phyloP scores from a whole-genome alignment of 192 early-diverging fungal species.

The Coemansia sp. region DNA sequence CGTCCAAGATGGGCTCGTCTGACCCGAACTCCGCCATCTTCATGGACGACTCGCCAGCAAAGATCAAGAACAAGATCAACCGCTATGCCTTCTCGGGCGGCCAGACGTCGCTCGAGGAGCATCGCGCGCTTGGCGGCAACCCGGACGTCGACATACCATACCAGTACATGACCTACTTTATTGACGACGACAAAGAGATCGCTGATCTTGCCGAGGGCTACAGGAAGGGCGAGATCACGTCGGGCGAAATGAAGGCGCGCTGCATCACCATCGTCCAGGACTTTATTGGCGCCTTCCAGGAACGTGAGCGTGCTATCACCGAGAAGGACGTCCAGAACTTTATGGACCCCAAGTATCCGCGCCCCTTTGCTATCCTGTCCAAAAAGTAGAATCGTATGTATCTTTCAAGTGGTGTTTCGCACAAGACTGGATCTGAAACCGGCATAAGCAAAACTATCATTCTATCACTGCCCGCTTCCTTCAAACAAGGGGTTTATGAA shows the following conservation, averaged over 20 bases:
- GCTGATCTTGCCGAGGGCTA: slow-evolving; percentile 67
- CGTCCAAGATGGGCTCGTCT: slow-evolving; percentile 95
- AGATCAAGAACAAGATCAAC: slow-evolving; percentile 99
- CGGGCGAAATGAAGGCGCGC: slow-evolving; percentile 84
- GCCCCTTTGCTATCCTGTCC: slow-evolving; percentile 29
- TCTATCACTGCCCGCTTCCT: too few species aligned
- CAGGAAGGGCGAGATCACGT: slow-evolving; percentile 77
- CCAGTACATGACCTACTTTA: slow-evolving; percentile 92
- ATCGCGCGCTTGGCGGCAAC: slow-evolving; percentile 78
- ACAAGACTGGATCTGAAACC: too few species aligned
- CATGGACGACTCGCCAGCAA: slow-evolving; percentile 82
- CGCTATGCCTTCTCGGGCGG: slow-evolving; percentile 93
- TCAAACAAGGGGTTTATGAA: too few species aligned
- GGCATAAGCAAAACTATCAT: too few species aligned
- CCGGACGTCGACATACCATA: slow-evolving; percentile 94
- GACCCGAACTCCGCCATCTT: slow-evolving; percentile 87
- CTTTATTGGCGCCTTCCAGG: slow-evolving; percentile 78
- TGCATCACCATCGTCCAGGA: slow-evolving; percentile 83
- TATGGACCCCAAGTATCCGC: slow-evolving; percentile 61
- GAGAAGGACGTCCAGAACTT: slow-evolving; percentile 62
- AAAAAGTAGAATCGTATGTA: slow-evolving; percentile 27
- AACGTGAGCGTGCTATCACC: slow-evolving; percentile 62
- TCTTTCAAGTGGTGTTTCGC: neutral
- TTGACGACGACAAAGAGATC: slow-evolving; percentile 92
- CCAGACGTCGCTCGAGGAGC: slow-evolving; percentile 80